Conservation (phyloP, 192 early-diverging fungal species). For the Coemansia sp. region DNA sequence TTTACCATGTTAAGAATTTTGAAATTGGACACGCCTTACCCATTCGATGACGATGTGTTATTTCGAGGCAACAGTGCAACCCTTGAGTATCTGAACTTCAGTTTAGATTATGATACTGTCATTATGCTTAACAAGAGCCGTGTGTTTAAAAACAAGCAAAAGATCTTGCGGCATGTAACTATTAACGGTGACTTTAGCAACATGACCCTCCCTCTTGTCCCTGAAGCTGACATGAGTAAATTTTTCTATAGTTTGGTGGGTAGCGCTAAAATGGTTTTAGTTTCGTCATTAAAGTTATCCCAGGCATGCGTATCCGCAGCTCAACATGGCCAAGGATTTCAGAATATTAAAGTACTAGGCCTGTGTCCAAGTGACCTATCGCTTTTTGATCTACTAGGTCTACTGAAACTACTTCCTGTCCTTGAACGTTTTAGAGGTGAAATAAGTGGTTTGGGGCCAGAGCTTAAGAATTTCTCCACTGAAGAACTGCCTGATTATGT, state of each 20-base stretch:
- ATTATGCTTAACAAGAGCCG: background rate
- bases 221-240: background rate
- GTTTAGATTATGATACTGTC: background rate
- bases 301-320: background rate
- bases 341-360: background rate
- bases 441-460: background rate
- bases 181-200: too few relatives aligned
- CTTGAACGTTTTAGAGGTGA: background rate
- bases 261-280: background rate
- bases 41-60: slow-evolving; percentile 3
- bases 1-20: background rate
- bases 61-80: slow-evolving; percentile 4
- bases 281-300: background rate
- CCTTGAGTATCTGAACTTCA: background rate
- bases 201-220: too few relatives aligned
- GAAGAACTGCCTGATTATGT: background rate
- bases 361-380: background rate
- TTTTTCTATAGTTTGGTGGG: background rate
- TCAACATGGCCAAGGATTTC: background rate
- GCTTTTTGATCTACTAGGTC: background rate
- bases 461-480: background rate
- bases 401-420: background rate
- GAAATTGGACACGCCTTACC: background rate
- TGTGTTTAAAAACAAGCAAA: background rate
- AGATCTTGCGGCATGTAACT: background rate